Evolutionary conservation across 75 land plant species (phyloP), one percentile per base, ranked within the genome.

Genomic region (Pinus tabuliformis): DNA sequence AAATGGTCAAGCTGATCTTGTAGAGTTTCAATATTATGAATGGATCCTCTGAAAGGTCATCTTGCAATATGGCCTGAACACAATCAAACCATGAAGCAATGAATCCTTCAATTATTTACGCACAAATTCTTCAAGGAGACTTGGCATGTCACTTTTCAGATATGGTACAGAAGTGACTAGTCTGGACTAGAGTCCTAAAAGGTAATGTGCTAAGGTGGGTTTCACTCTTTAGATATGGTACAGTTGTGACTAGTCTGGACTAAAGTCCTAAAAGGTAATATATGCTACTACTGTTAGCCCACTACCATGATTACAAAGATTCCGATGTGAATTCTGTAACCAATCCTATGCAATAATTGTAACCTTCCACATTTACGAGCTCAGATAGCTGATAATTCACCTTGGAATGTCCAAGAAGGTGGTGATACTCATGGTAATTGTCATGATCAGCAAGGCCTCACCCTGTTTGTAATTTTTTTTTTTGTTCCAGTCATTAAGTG

Each of bases 191-290:
- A 95, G 86, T 14, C 94, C 96, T 17, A 93, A 78, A 58, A 95
- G 89, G 58, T 95, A 95, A 95, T 13, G 91, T 96, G 6, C 45
- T 42, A 5, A 0, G 26, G 0, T 26, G 98, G 61, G 86, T 80
- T 71, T 89, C 88, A 70, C 92, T 89, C 76, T 95, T 93, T 77
- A 93, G 62, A 83, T 94, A 95, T 5, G 96, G 96, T 22, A 93
- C 94, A 79, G 96, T 89, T 12, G 96, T 84, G 36, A 95, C 98
- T 79, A 95, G 81, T 77, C 94, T 84, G n/a, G 98, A 95, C 98
- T 96, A 95, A 6, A 95, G 88, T 14, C 94, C 96, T 17, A 93
- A 78, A 58, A 95, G 89, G 58, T 95, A 95, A 79, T 93, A 95
- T 12, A 93, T 96, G 26, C 26, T 26, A 80, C 98, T 89, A 77